These are phyloP conservation scores for Skeletonema costatum DNA, from an alignment of 108 stramenopile genomes.

Conservation along the genomic window DNA sequence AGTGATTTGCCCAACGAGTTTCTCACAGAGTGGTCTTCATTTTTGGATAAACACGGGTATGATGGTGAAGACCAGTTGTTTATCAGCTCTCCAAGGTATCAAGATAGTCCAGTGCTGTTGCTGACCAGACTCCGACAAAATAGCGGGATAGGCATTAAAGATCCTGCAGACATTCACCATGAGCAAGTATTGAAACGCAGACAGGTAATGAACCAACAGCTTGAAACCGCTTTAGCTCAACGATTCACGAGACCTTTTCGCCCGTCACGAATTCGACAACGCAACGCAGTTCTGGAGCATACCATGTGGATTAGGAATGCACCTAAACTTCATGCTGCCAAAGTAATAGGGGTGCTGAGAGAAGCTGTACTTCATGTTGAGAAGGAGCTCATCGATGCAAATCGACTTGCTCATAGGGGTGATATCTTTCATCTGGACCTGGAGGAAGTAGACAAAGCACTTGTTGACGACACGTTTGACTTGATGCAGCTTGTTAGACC, in stretches of 20 bases:
- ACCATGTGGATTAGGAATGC: constrained; percentile 33
- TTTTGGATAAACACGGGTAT: constrained; percentile 18
- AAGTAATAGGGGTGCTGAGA: constrained; percentile 14
- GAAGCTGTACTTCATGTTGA: constrained; percentile 7
- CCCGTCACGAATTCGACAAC: constrained; percentile 2
- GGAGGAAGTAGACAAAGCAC: constrained; percentile 17
- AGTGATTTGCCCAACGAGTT: constrained; percentile 25
- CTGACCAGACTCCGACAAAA: constrained; percentile 24
- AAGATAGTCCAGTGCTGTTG: constrained; percentile 13
- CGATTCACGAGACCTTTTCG: constrained; percentile 6
- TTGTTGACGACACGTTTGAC: constrained; percentile 6
- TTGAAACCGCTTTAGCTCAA: constrained; percentile 1
- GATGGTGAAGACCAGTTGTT: constrained; percentile 38
- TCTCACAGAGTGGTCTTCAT: constrained; percentile 18
- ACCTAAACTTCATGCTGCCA: constrained; percentile 16
- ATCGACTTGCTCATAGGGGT: constrained; percentile 15
- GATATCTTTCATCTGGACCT: constrained; percentile 32
- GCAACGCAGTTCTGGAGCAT: constrained; percentile 26
- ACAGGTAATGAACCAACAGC: constrained; percentile 9
- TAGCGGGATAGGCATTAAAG: constrained; percentile 12
- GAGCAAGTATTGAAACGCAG: constrained; percentile 15
- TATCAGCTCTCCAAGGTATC: constrained; percentile 28
- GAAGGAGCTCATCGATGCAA: constrained; percentile 2
- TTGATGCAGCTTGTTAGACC: constrained; percentile 17
- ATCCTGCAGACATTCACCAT: constrained; percentile 16